A percentile compares a stretch with the other conserved stretches of the same genome.
Evolutionary conservation across 2,329 filamentous ascomycete genomes (phyloP).

Genomic region (Venturia effusa): DNA sequence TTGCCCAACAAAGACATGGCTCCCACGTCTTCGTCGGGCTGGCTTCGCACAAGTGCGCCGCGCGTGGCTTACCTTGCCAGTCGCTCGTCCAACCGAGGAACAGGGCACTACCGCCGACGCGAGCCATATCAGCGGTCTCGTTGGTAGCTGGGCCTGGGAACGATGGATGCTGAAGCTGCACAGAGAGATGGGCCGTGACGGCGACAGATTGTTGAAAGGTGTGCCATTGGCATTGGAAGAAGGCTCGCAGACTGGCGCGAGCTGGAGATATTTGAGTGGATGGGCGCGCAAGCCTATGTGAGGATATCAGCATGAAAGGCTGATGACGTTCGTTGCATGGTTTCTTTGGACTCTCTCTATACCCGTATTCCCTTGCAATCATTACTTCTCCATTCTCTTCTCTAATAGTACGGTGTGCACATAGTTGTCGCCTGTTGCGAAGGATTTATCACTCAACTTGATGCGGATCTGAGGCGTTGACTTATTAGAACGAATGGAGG

Average conservation of each 20-base stretch:
- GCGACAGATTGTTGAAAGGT: slow-evolving; percentile 41
- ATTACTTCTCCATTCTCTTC: background rate
- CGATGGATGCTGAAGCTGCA: slow-evolving; percentile 86
- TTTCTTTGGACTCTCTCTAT: background rate
- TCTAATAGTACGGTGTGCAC: background rate
- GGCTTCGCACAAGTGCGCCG: slow-evolving; percentile 75
- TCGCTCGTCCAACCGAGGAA: slow-evolving; percentile 43
- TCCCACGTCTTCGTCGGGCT: slow-evolving; percentile 59
- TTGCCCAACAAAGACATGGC: slow-evolving; percentile 68
- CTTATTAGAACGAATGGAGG: background rate
- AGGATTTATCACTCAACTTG: background rate
- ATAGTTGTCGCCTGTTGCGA: background rate
- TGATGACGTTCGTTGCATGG: background rate
- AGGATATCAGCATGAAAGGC: background rate
- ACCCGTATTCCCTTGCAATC: background rate
- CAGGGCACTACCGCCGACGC: slow-evolving; percentile 49
- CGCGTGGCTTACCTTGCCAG: slow-evolving; percentile 80
- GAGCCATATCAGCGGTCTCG: slow-evolving; percentile 66
- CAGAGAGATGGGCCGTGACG: slow-evolving; percentile 67
- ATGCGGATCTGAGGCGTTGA: background rate
- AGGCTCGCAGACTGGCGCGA: slow-evolving; percentile 44
- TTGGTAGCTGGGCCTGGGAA: slow-evolving; percentile 89
- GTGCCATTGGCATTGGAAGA: slow-evolving; percentile 49
- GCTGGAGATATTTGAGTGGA: slow-evolving; percentile 50
- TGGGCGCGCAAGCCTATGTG: slow-evolving; percentile 25